Evolutionary conservation across 768 basidiomycete genomes (phyloP).

Genomic region (Mycena amicta): DNA sequence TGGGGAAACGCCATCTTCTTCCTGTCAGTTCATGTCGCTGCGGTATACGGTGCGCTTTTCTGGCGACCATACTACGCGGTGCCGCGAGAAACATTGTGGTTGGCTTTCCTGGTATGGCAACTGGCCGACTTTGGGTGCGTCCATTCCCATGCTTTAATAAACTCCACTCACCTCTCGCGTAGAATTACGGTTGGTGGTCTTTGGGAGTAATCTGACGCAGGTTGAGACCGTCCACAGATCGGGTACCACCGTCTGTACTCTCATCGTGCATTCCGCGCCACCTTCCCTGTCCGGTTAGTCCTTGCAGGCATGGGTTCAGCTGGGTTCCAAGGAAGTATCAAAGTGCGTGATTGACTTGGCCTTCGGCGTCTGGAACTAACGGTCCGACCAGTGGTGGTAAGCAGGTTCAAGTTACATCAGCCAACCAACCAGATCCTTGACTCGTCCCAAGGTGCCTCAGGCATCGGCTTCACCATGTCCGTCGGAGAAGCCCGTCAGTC

Average conservation of each 20-base stretch:
- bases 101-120: conserved; percentile 69
- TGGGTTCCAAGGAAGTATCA: conserved; percentile 81
- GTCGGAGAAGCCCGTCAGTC: conserved; percentile 24
- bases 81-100: conserved; percentile 46
- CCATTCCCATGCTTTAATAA: background rate
- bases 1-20: conserved; percentile 67
- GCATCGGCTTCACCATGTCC: conserved; percentile 75
- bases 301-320: conserved; percentile 70
- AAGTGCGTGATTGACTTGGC: conserved; percentile 42
- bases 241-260: conserved; percentile 84
- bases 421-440: background rate
- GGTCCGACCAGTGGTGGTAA: conserved; percentile 51
- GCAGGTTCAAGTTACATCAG: conserved; percentile 7
- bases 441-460: conserved; percentile 56
- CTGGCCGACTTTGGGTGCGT: conserved; percentile 69
- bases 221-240: conserved; percentile 30
- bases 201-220: background rate
- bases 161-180: background rate
- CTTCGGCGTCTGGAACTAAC: conserved; percentile 2
- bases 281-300: conserved; percentile 52
- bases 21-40: conserved; percentile 56
- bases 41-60: conserved; percentile 51
- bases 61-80: conserved; percentile 47
- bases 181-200: conserved; percentile 52
- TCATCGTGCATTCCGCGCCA: conserved; percentile 69